These are phyloP conservation scores for Clathrospora elynae DNA, from an alignment of 2,329 filamentous ascomycete genomes.

Conservation along the genomic window DNA sequence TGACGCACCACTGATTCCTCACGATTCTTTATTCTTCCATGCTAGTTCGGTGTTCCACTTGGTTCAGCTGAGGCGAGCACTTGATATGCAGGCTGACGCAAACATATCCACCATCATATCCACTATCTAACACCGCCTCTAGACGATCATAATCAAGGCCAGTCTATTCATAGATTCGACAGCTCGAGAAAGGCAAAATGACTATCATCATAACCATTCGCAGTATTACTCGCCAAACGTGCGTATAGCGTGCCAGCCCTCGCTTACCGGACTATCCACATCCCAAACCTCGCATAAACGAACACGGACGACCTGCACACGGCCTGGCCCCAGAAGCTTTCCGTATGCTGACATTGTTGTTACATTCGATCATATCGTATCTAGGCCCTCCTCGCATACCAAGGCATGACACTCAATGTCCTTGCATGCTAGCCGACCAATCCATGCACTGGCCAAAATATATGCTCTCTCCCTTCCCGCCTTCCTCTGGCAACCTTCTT, in stretches of 20 bases:
- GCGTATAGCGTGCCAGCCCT: background rate
- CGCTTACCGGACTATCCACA: too few species aligned
- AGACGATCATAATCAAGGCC: too few species aligned
- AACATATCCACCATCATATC: constrained; percentile 7
- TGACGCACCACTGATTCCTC: constrained; percentile 11
- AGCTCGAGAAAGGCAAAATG: background rate
- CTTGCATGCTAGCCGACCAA: too few species aligned
- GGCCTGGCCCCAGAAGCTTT: too few species aligned
- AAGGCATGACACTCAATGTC: too few species aligned
- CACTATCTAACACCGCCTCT: too few species aligned
- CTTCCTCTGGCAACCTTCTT: background rate
- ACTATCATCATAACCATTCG: background rate
- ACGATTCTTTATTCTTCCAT: constrained; percentile 13
- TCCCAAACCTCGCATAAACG: too few species aligned
- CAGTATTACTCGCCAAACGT: background rate
- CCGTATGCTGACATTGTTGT: too few species aligned
- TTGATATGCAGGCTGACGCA: constrained; percentile 24
- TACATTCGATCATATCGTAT: too few species aligned
- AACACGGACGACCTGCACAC: too few species aligned
- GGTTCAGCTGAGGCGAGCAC: constrained; percentile 16
- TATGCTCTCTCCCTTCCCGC: background rate
- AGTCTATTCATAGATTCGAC: constrained; percentile 9
- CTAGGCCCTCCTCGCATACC: too few species aligned
- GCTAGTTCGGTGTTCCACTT: constrained; percentile 6
- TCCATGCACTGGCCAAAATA: too few species aligned